These are phyloP conservation scores for Aspergillus arachidicola DNA, from an alignment of 2,329 filamentous ascomycete species.

Conservation along the genomic window DNA sequence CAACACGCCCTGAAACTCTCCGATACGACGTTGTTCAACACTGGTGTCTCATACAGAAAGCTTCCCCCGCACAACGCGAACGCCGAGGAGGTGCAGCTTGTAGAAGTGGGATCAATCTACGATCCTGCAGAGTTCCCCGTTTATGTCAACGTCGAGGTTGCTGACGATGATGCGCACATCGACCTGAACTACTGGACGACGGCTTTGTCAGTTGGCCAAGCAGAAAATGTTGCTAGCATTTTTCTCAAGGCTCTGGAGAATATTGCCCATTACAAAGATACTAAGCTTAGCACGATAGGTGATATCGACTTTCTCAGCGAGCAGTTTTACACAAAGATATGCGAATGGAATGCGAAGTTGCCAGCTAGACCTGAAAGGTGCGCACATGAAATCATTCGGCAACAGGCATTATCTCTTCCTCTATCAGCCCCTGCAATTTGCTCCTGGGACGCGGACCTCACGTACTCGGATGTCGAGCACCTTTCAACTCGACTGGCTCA, in stretches of 20 bases:
- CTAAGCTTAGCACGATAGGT: slow-evolving; percentile 32
- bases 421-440: slow-evolving; percentile 32
- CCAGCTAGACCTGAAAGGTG: slow-evolving; percentile 36
- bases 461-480: slow-evolving; percentile 39
- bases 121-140: slow-evolving; percentile 54
- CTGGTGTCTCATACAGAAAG: slow-evolving; percentile 51
- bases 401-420: slow-evolving; percentile 28
- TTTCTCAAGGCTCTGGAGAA: slow-evolving; percentile 41
- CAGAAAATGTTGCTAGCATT: slow-evolving; percentile 40
- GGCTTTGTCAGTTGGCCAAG: slow-evolving; percentile 42
- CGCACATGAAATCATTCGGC: slow-evolving; percentile 40
- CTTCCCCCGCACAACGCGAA: slow-evolving; percentile 35
- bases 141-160: slow-evolving; percentile 52
- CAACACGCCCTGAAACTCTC: slow-evolving; percentile 47
- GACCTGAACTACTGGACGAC: slow-evolving; percentile 48
- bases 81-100: slow-evolving; percentile 37
- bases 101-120: slow-evolving; percentile 43
- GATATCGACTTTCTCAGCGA: slow-evolving; percentile 35
- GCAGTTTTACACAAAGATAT: slow-evolving; percentile 33
- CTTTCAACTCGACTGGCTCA: slow-evolving; percentile 41
- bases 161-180: slow-evolving; percentile 41
- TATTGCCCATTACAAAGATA: slow-evolving; percentile 40
- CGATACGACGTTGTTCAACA: slow-evolving; percentile 49
- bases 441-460: slow-evolving; percentile 41
- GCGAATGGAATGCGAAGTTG: slow-evolving; percentile 36